A percentile compares a stretch with the other conserved stretches of the same genome.
Evolutionary conservation across 768 basidiomycete species (phyloP).

Genomic region (Lactarius sp.): DNA sequence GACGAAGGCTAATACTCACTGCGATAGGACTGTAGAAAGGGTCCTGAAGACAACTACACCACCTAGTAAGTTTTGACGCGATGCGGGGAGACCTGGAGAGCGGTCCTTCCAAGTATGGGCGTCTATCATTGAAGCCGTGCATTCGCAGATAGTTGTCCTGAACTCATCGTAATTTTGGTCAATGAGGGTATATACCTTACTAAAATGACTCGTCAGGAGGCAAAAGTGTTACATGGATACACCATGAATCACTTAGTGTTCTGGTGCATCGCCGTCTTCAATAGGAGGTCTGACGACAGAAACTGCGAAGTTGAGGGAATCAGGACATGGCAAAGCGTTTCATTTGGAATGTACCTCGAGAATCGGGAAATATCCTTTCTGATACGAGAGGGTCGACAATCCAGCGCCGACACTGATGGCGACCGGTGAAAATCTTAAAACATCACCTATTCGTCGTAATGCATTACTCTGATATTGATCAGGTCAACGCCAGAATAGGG

Average conservation of each 20-base stretch:
- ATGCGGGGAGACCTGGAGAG: background rate
- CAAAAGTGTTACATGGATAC: background rate
- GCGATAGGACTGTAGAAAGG: slow-evolving; percentile 25
- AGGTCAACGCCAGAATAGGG: background rate
- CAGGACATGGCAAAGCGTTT: background rate
- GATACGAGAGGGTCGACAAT: slow-evolving; percentile 29
- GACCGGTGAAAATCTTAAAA: slow-evolving; percentile 28
- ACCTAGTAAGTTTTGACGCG: slow-evolving; percentile 19
- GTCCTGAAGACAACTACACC: slow-evolving; percentile 31
- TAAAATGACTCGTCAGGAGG: background rate
- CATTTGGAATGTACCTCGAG: slow-evolving; percentile 26
- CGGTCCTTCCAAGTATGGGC: slow-evolving; percentile 27
- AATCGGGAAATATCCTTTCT: slow-evolving; percentile 31
- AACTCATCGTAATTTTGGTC: slow-evolving; percentile 29
- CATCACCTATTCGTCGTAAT: slow-evolving; percentile 30
- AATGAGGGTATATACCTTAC: slow-evolving; percentile 27
- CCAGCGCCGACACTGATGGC: slow-evolving; percentile 15
- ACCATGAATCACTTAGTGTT: slow-evolving; percentile 28
- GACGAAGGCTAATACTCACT: slow-evolving; percentile 12
- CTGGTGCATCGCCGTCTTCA: slow-evolving; percentile 30
- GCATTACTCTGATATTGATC: slow-evolving; percentile 26
- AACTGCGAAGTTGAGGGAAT: slow-evolving; percentile 24
- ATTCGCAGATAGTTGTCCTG: slow-evolving; percentile 18
- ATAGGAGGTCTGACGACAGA: slow-evolving; percentile 29
- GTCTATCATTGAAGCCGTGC: slow-evolving; percentile 27